Base-by-base conservation (phyloP, 2,329 filamentous ascomycete genomes). In the Scedosporium boydii region DNA sequence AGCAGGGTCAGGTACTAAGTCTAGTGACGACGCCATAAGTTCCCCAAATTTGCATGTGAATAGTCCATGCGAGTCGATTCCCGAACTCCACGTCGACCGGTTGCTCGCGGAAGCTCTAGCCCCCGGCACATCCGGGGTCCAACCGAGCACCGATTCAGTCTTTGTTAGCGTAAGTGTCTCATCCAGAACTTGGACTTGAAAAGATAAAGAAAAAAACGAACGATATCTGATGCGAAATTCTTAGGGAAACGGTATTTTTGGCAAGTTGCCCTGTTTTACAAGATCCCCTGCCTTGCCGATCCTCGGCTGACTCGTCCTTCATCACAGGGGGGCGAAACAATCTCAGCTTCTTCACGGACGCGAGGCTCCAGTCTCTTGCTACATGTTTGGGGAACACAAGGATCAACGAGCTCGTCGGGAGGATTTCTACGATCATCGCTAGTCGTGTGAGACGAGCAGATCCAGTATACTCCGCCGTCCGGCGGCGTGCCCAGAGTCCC, bases 271-370 rank as follows among this genome's bases (percentile, higher is more conserved):
- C 21, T 27, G 51, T 23, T 26, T 27, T 55, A 23, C 51, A 21
- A 23, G 29, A 23, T 55, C 34, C 34, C 34, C 34, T 38, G 6
- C 34, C 12, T 16, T 26, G 51, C 12, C 23, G 23, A 55, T 27
- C n/a, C 44, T 48, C n/a, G 44, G 44, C 44, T 48, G 44, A 48
- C 44, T 18, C 44, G 44, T n/a, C n/a, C 23, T 55, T 55, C 18
- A 14, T 23, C 46, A n/a, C 61, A 71, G 70, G 67, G 6, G 67
- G 67, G 27, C 67, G 67, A 44, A 66, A 68, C 61, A 70, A 65
- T 18, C 62, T 73, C 12, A 71, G 68, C 2, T 70, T 70, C 58
- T 71, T 70, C 56, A 70, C 68, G 1, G 69, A 75, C 62, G 65
- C 68, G 63, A 65, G 75, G 62, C 62, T 74, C 4, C 55, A 65